These are phyloP conservation scores for Chamaecyparis obtusa DNA, from an alignment of 75 land plant species.

Conservation along the genomic window DNA sequence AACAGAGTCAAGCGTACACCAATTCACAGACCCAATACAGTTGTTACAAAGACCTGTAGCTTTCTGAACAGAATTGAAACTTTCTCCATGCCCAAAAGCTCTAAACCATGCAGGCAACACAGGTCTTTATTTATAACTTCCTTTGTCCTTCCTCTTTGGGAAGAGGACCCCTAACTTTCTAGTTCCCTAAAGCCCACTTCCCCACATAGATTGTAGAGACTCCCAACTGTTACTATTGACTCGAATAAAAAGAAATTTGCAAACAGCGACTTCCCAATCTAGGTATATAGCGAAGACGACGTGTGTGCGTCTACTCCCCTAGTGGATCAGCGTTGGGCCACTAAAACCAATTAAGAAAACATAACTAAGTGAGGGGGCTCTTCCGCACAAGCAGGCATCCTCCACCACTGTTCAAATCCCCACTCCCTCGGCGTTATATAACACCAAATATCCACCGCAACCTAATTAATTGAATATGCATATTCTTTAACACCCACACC, in stretches of 20 bases:
- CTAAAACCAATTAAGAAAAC: neutral
- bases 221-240: neutral
- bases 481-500: neutral
- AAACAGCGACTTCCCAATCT: neutral
- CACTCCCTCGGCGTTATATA: neutral
- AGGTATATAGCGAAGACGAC: neutral
- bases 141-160: neutral
- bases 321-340: neutral
- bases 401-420: neutral
- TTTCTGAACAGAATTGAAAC: neutral
- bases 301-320: neutral
- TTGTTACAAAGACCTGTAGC: neutral
- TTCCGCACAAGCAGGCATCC: neutral
- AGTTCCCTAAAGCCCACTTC: neutral
- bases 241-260: neutral
- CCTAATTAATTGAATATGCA: neutral
- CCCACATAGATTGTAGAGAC: neutral
- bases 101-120: neutral
- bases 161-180: neutral
- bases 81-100: neutral
- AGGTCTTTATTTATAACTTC: neutral
- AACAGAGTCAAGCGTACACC: neutral
- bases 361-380: neutral
- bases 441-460: neutral
- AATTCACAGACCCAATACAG: neutral